Evolutionary conservation across 306 rosid genomes (phyloP).

Genomic region (Ormosia emarginata): DNA sequence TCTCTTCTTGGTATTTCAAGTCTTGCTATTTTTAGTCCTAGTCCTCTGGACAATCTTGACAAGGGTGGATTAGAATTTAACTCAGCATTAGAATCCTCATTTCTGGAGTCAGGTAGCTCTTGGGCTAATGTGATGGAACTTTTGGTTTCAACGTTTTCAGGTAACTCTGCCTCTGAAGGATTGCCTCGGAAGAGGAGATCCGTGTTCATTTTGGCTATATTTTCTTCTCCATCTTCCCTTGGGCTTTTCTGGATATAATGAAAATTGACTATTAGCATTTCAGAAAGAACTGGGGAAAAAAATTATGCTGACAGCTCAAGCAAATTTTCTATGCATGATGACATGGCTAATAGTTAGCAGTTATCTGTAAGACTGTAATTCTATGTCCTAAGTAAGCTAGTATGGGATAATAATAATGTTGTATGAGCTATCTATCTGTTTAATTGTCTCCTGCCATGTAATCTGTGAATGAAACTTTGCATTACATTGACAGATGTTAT

Average conservation of each 20-base stretch:
- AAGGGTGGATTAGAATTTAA: slow-evolving; percentile 19
- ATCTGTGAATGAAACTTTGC: neutral
- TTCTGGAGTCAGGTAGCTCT: slow-evolving; percentile 25
- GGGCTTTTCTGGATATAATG: slow-evolving; percentile 54
- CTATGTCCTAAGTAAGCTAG: neutral
- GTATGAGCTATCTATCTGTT: neutral
- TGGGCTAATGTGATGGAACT: slow-evolving; percentile 7
- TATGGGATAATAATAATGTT: neutral
- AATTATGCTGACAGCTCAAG: neutral
- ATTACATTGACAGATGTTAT: neutral
- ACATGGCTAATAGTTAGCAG: neutral
- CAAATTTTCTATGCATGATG: neutral
- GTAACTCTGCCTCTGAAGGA: slow-evolving; percentile 18
- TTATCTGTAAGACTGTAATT: neutral
- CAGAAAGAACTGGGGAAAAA: neutral
- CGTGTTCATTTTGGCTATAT: slow-evolving; percentile 17
- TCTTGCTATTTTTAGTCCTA: slow-evolving; percentile 45
- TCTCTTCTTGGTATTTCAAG: slow-evolving; percentile 51
- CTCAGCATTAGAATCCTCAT: slow-evolving; percentile 26
- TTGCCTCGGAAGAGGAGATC: slow-evolving; percentile 8
- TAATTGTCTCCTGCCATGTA: neutral
- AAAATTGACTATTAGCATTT: slow-evolving; percentile 1
- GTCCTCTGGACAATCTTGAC: slow-evolving; percentile 46
- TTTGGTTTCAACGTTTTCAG: slow-evolving; percentile 13
- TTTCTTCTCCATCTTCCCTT: slow-evolving; percentile 51